Conservation (phyloP, 345 rosid species). For the Rhodomyrtus tomentosa region DNA sequence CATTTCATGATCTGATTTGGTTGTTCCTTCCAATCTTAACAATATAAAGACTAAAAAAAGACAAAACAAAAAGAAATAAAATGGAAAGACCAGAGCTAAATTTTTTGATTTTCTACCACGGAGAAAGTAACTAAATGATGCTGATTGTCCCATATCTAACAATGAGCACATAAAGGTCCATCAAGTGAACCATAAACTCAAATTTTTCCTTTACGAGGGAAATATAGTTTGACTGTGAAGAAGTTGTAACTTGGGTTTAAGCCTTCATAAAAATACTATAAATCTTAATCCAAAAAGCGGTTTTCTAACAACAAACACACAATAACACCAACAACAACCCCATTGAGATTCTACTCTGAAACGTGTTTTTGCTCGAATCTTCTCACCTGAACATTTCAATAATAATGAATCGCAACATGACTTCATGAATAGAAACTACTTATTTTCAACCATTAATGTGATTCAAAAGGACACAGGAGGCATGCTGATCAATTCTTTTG, state of each 20-base stretch:
- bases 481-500: neutral
- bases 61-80: neutral
- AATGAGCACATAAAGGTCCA: neutral
- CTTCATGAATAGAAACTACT: neutral
- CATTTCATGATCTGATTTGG: neutral
- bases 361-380: neutral
- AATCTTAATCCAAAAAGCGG: neutral
- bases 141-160: neutral
- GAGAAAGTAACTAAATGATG: neutral
- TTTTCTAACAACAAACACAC: neutral
- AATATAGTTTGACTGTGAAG: neutral
- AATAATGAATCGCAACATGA: neutral
- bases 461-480: neutral
- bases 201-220: neutral
- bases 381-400: neutral
- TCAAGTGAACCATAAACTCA: neutral
- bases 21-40: neutral
- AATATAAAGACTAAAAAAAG: neutral
- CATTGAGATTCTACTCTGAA: neutral
- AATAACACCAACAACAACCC: neutral
- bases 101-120: neutral
- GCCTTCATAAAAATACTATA: neutral
- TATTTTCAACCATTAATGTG: neutral
- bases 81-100: neutral
- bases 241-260: neutral